These are phyloP conservation scores for Annona cherimola DNA, from an alignment of 164 flowering plant genomes.

Conservation along the genomic window DNA sequence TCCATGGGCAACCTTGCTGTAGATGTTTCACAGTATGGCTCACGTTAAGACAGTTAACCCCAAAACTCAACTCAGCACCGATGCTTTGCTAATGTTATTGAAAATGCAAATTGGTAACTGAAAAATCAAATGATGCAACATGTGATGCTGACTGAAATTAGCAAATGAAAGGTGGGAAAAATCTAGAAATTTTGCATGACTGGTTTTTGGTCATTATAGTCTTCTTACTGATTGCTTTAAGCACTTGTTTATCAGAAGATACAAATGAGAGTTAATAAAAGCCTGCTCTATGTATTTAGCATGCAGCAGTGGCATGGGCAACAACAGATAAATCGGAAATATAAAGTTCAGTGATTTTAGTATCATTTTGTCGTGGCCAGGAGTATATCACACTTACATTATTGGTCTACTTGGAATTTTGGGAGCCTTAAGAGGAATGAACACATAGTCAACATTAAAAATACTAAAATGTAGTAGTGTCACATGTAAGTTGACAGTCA, in stretches of 20 bases:
- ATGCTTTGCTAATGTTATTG: not conserved
- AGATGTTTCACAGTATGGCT: conserved; percentile 12
- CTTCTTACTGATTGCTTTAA: too few relatives aligned
- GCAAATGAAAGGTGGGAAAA: too few relatives aligned
- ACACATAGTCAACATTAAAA: not conserved
- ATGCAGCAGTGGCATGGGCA: too few relatives aligned
- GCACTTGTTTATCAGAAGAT: too few relatives aligned
- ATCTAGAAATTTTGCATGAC: too few relatives aligned
- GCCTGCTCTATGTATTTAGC: too few relatives aligned
- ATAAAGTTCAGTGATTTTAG: not conserved
- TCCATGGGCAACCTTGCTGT: conserved; percentile 44
- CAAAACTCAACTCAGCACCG: too few relatives aligned
- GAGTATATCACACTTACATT: not conserved
- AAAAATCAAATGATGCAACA: too few relatives aligned
- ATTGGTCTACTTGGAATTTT: not conserved
- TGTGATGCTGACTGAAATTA: not conserved
- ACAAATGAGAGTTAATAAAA: too few relatives aligned
- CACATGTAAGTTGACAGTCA: not conserved
- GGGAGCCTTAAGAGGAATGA: too few relatives aligned
- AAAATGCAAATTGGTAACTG: not conserved
- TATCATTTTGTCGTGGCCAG: not conserved
- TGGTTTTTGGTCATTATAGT: too few relatives aligned
- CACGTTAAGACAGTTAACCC: not conserved
- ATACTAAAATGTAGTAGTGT: not conserved
- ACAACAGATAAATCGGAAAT: too few relatives aligned